Evolutionary conservation across 2,329 filamentous ascomycete species (phyloP).

Genomic region (Magnaporthiopsis incrustans): DNA sequence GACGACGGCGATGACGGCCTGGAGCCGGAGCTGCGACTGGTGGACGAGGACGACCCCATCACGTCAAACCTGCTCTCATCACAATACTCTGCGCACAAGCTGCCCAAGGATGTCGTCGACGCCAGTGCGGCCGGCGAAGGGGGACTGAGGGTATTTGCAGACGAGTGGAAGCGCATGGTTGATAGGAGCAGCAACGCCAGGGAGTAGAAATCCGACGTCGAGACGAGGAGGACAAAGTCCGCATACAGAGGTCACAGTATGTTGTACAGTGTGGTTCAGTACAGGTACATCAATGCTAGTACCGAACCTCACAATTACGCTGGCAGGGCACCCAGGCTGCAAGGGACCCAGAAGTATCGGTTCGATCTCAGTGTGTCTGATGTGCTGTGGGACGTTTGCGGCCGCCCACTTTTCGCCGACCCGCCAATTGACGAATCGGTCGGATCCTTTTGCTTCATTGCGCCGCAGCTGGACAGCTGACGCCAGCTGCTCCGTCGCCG

Average conservation of each 20-base stretch:
- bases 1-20: conserved; percentile 30
- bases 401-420: not conserved
- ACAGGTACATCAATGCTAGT: too few relatives aligned
- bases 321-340: too few relatives aligned
- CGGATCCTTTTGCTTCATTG: not conserved
- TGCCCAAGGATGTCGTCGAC: conserved; percentile 86
- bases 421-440: not conserved
- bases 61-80: conserved; percentile 63
- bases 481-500: conserved; percentile 9
- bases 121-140: conserved; percentile 61
- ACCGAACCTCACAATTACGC: too few relatives aligned
- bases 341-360: too few relatives aligned
- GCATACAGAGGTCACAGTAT: not conserved
- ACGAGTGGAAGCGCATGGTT: conserved; percentile 59
- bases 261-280: too few relatives aligned
- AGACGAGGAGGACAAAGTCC: too few relatives aligned
- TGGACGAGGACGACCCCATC: conserved; percentile 74
- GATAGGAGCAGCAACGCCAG: conserved; percentile 12
- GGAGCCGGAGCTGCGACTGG: conserved; percentile 70
- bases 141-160: conserved; percentile 72
- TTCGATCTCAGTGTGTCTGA: too few relatives aligned
- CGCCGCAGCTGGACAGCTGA: conserved; percentile 8
- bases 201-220: not conserved
- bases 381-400: too few relatives aligned
- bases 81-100: conserved; percentile 90